phyloP scores from a whole-genome alignment of 176 grass and related monocot genomes.

The Carex littledalei region DNA sequence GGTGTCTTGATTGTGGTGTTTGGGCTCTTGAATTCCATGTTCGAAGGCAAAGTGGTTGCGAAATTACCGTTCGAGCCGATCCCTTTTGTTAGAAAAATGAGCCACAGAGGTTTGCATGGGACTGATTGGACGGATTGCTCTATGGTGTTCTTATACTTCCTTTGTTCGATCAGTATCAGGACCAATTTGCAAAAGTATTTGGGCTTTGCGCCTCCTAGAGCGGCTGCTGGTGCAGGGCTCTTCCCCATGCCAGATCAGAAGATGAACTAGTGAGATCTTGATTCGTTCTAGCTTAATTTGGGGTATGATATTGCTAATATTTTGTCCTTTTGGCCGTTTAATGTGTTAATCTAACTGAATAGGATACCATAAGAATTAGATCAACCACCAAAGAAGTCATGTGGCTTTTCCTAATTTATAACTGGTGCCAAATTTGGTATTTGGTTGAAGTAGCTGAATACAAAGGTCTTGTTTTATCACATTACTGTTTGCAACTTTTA shows the following conservation, averaged over 20 bases:
- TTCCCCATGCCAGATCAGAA: constrained; percentile 93
- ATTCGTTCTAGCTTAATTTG: background rate
- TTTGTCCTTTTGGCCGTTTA: background rate
- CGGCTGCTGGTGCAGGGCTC: constrained; percentile 48
- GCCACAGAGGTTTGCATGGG: constrained; percentile 79
- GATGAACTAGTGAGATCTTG: constrained; percentile 46
- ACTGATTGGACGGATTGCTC: constrained; percentile 91
- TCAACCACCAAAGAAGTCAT: background rate
- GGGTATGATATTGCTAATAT: background rate
- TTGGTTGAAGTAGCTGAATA: background rate
- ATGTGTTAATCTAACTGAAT: background rate
- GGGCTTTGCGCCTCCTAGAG: constrained; percentile 79
- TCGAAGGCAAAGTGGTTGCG: constrained; percentile 77
- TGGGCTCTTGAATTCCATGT: constrained; percentile 90
- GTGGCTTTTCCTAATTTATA: background rate
- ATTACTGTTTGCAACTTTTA: background rate
- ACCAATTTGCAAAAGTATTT: constrained; percentile 96
- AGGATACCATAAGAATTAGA: background rate
- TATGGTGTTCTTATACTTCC: constrained; percentile 99
- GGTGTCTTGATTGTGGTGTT: constrained; percentile 90
- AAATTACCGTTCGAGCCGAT: constrained; percentile 82
- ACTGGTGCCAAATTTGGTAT: constrained; percentile 3
- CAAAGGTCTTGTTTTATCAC: background rate
- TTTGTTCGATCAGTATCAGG: constrained; percentile 95
- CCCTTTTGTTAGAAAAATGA: constrained; percentile 84